phyloP scores from a whole-genome alignment of 192 early-diverging fungal genomes.

The Radiomyces spectabilis region DNA sequence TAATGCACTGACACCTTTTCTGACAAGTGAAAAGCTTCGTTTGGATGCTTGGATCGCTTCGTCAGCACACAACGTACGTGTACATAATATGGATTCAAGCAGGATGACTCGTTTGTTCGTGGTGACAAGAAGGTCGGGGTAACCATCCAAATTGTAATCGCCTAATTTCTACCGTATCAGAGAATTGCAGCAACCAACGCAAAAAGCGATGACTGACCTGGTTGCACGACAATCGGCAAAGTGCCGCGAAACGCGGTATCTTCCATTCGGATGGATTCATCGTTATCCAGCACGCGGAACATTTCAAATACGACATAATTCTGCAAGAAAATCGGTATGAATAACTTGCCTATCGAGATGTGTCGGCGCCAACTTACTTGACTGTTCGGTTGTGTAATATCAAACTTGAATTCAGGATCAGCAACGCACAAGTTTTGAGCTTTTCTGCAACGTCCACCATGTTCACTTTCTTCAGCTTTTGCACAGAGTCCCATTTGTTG shows the following conservation, averaged over 20 bases:
- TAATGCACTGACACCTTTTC: conserved; percentile 55
- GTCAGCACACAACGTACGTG: conserved; percentile 29
- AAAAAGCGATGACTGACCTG: conserved; percentile 23
- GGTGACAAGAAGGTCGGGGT: conserved; percentile 77
- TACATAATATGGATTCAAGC: conserved; percentile 60
- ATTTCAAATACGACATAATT: conserved; percentile 38
- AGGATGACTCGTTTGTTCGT: conserved; percentile 51
- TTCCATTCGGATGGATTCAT: conserved; percentile 31
- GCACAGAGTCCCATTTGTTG: conserved; percentile 73
- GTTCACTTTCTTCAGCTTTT: conserved; percentile 31
- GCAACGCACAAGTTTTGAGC: conserved; percentile 65
- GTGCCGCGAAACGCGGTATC: conserved; percentile 44
- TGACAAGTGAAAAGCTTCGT: conserved; percentile 58
- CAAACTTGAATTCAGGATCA: conserved; percentile 62
- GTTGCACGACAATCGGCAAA: conserved; percentile 47
- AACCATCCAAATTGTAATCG: conserved; percentile 88
- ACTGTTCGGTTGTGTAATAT: conserved; percentile 35
- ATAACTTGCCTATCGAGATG: too few relatives aligned
- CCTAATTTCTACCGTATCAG: conserved; percentile 35
- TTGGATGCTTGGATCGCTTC: conserved; percentile 36
- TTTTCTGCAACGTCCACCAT: conserved; percentile 41
- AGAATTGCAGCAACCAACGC: neutral
- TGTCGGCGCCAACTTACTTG: too few relatives aligned
- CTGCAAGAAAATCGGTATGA: too few relatives aligned
- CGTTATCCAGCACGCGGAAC: conserved; percentile 31